phyloP scores from a whole-genome alignment of 1,284 basidiomycete species.

The Vanrija sp. region DNA sequence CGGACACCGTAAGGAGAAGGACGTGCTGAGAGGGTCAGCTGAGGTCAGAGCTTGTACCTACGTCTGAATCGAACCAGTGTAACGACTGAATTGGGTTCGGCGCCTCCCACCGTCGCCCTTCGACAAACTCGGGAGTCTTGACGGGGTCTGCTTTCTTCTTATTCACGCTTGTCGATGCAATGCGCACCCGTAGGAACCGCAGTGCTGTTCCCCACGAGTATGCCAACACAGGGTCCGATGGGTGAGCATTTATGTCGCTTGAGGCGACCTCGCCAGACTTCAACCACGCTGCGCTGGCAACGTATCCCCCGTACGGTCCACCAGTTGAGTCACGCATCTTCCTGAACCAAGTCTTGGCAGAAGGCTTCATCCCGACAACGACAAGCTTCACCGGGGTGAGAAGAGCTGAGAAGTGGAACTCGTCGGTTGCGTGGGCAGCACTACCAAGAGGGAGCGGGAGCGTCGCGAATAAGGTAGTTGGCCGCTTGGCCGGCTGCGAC shows the following conservation, averaged over 20 bases:
- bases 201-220: conserved; percentile 76
- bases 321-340: conserved; percentile 57
- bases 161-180: conserved; percentile 27
- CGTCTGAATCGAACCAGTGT: conserved; percentile 53
- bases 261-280: conserved; percentile 46
- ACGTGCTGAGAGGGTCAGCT: conserved; percentile 40
- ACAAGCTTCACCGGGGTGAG: conserved; percentile 88
- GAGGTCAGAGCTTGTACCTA: conserved; percentile 20
- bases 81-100: conserved; percentile 47
- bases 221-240: conserved; percentile 62
- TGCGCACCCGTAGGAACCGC: conserved; percentile 59
- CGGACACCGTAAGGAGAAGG: conserved; percentile 55
- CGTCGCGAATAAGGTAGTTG: conserved; percentile 69
- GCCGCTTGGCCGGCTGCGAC: conserved; percentile 48
- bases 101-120: conserved; percentile 40
- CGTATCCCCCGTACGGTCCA: conserved; percentile 52
- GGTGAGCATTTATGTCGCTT: conserved; percentile 1
- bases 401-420: conserved; percentile 78
- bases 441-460: conserved; percentile 79
- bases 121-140: conserved; percentile 41
- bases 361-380: conserved; percentile 86
- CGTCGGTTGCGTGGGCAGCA: conserved; percentile 69
- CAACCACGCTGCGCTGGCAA: conserved; percentile 72
- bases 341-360: conserved; percentile 89
- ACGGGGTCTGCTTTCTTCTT: conserved; percentile 12